Evolutionary conservation across 2,329 filamentous ascomycete genomes (phyloP), one percentile per base, ranked within the genome.

Genomic region (Parastagonospora avenae): DNA sequence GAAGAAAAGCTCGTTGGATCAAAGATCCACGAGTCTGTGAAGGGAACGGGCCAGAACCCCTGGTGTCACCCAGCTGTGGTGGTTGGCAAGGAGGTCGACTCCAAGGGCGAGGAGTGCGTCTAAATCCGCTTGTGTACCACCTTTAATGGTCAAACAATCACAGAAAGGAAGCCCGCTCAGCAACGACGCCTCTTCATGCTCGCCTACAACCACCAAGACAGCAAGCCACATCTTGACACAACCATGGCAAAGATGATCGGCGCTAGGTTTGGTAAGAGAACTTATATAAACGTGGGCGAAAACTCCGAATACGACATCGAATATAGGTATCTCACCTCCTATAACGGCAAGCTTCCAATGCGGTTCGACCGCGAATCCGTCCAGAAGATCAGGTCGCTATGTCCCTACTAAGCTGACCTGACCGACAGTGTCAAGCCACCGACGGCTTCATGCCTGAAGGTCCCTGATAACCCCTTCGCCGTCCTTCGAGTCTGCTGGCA

Each of bases 211-310:
- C 7, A 37, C 6, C 2, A 43, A 12, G 38, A 46, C 33, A 37
- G 16, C 12, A n/a, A 14, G 5, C 24, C 50, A 4, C 56, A 59
- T n/a, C 28, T 12, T 5, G 29, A 31, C 24, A 48, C 46, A 15
- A 16, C 15, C 4, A 36, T 57, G 4, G 48, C 55, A 41, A 54
- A 37, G 8, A 19, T 63, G 24, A 39, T 29, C 16, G 53, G 42
- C 8, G 52, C 30, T 16, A 46, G 28, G 11, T 65, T 65, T 39
- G 11, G 7, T 10, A 63, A 55, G 40, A 47, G 54, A 10, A 60
- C 56, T 19, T 66, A 59, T 37, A 38, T 67, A 43, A 66, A 66
- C 32, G 49, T 63, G 35, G 50, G 46, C 2, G 19, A 11, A 1
- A 48, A 56, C 11, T 24, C 40, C 1, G 31, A 52, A 2, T 53